These are phyloP conservation scores for Pelargonium citronellum DNA, from an alignment of 441 rosid species.

Conservation along the genomic window DNA sequence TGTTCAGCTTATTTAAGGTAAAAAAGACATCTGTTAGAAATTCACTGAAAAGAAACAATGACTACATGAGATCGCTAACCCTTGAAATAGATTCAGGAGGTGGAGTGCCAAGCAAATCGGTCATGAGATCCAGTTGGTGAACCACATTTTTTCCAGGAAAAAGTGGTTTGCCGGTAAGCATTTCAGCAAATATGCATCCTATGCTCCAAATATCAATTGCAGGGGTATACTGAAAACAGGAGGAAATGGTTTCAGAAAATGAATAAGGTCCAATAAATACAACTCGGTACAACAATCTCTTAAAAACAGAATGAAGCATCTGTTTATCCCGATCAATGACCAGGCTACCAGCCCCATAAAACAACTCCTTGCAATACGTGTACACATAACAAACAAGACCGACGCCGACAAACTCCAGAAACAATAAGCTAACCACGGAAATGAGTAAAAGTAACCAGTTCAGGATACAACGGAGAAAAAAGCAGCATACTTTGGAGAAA, in stretches of 20 bases:
- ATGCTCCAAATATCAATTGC: conserved; percentile 99
- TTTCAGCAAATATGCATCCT: conserved; percentile 97
- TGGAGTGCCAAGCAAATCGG: conserved; percentile 95
- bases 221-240: conserved; percentile 68
- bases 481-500: conserved; percentile 83
- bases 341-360: too few relatives aligned
- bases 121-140: conserved; percentile 95
- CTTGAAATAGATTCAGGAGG: conserved; percentile 65
- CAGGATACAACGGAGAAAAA: conserved; percentile 9
- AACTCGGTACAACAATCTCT: neutral
- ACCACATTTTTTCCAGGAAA: conserved; percentile 98
- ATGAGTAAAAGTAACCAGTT: neutral
- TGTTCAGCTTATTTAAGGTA: neutral
- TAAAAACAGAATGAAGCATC: too few relatives aligned
- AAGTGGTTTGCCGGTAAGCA: conserved; percentile 88
- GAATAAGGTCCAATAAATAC: neutral
- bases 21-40: neutral
- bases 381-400: too few relatives aligned
- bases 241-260: neutral
- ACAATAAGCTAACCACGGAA: too few relatives aligned
- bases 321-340: too few relatives aligned
- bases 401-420: too few relatives aligned
- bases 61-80: conserved; percentile 37
- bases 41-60: neutral
- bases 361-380: neutral